A percentile compares a stretch with the other conserved stretches of the same genome.
These are phyloP conservation scores for Balamuthia mandrillaris DNA, from an alignment of 208 protist species.

Conservation along the genomic window DNA sequence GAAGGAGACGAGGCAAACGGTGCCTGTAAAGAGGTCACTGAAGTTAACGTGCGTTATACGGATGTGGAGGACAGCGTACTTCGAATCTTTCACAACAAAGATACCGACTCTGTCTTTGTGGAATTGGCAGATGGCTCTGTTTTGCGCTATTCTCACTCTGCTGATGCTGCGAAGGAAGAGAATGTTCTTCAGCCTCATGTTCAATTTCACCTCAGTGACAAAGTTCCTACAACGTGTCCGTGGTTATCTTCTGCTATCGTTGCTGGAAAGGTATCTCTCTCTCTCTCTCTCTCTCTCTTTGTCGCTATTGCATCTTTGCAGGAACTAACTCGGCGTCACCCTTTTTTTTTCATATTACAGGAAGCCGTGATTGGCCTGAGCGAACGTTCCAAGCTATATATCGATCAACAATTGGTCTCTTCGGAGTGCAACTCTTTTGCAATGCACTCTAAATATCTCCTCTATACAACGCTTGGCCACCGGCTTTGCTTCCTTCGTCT, in stretches of 20 bases:
- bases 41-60: background rate
- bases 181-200: background rate
- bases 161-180: no score
- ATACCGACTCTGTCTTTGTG: background rate
- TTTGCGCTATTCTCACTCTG: background rate
- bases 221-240: constrained; percentile 8
- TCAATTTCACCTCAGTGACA: no score
- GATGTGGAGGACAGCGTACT: background rate
- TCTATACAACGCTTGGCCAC: constrained; percentile 56
- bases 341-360: background rate
- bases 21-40: background rate
- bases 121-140: constrained; percentile 3
- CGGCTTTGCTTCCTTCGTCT: constrained; percentile 53
- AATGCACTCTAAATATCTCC: constrained; percentile 54
- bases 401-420: constrained; percentile 36
- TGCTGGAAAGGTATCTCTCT: background rate
- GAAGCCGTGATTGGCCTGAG: constrained; percentile 49
- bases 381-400: constrained; percentile 43
- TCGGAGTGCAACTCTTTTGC: constrained; percentile 58
- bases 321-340: background rate
- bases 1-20: background rate
- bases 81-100: constrained; percentile 37
- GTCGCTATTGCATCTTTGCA: background rate
- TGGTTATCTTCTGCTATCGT: constrained; percentile 14
- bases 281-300: background rate